Base-by-base conservation (phyloP, 768 basidiomycete species). In the Lentinula aciculospora region DNA sequence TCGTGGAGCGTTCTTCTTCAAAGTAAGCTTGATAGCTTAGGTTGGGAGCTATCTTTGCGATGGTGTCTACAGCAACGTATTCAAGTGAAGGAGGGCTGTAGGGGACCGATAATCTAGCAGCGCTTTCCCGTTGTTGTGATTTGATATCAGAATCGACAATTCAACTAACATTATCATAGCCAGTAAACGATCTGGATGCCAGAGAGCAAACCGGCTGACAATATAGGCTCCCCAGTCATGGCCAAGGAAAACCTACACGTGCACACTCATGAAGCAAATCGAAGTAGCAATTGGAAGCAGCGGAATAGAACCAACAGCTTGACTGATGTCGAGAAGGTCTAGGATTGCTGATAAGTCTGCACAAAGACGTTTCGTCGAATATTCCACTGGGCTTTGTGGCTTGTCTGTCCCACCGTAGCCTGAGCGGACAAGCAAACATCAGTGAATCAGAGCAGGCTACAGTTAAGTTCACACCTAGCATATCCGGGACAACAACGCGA, bases 191-290 rank as follows among this genome's bases (percentile, higher is more conserved):
- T 82, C 71, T 0, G 91, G 88, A 65, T 89, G 70, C 85, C 86
- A 91, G 23, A 89, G 73, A 10, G 86, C 84, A 63, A 93, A 85
- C 21, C 89, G 76, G 42, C 77, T 78, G 1, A 78, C 87, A 12
- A 74, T 80, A 59, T 74, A 81, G 2, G 86, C 73, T 4, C 91
- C 91, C 90, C 90, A 92, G 64, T 93, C 91, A 63, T 92, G 91
- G 0, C 88, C 91, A 58, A 91, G 75, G 57, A 91, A 70, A 10
- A 89, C 76, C 86, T 78, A 57, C 0, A 12, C 13, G 29, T n/a
- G n/a, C 9, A 21, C 8, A 19, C n/a, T 6, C 7, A 9, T 34
- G 57, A 29, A 55, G 27, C 32, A 36, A n/a, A 39, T 21, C 13
- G 27, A 37, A 25, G 36, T 10, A 29, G 34, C 3, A 47, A 17